Evolutionary conservation across 139 green algal species (phyloP).

Genomic region (Coelastrella sp.): DNA sequence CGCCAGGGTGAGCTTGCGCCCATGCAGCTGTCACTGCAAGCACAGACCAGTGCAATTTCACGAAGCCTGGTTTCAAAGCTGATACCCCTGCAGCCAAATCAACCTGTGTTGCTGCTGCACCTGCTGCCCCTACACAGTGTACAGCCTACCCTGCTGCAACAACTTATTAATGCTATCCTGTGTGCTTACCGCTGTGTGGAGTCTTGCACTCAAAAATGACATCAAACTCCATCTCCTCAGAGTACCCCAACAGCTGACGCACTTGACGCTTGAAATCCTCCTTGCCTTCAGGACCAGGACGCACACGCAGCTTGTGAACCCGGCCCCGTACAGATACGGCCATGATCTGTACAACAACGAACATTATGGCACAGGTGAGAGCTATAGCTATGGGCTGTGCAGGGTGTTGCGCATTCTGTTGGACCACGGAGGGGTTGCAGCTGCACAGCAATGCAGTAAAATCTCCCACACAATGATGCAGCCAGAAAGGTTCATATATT

Average conservation of each 20-base stretch:
- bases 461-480: too few species aligned
- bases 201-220: conserved; percentile 55
- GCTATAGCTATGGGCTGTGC: too few species aligned
- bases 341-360: conserved; percentile 34
- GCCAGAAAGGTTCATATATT: too few species aligned
- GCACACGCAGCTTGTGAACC: conserved; percentile 60
- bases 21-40: too few species aligned
- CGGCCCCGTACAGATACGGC: conserved; percentile 13
- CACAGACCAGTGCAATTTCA: too few species aligned
- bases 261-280: conserved; percentile 47
- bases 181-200: conserved; percentile 51
- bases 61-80: too few species aligned
- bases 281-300: conserved; percentile 52
- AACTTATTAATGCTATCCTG: not conserved
- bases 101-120: too few species aligned
- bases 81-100: too few species aligned
- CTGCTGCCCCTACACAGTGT: not conserved
- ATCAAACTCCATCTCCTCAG: conserved; percentile 61
- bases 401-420: too few species aligned
- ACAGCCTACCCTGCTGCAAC: not conserved
- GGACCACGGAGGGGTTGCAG: too few species aligned
- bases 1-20: too few species aligned
- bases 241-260: conserved; percentile 37
- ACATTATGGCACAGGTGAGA: not conserved
- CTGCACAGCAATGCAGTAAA: too few species aligned